These are phyloP conservation scores for Cordyceps fumosorosea DNA, from an alignment of 2,329 filamentous ascomycete species.

Conservation along the genomic window DNA sequence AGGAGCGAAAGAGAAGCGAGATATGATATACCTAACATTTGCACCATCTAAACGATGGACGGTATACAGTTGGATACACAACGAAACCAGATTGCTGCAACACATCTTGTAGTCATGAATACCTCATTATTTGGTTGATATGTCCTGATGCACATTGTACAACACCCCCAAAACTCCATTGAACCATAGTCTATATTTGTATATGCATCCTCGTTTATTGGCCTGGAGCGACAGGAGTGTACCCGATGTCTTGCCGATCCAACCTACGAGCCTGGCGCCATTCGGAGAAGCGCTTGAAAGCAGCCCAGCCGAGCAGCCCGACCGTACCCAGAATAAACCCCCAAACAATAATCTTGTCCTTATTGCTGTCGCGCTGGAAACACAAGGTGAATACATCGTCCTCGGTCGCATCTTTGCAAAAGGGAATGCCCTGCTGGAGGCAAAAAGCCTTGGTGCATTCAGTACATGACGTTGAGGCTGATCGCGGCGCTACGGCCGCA, in stretches of 20 bases:
- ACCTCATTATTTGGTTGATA: background rate
- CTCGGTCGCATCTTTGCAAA: slow-evolving; percentile 56
- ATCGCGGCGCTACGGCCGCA: slow-evolving; percentile 25
- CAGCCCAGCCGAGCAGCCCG: slow-evolving; percentile 55
- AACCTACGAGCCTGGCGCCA: slow-evolving; percentile 28
- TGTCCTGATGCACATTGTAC: background rate
- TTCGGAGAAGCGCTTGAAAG: slow-evolving; percentile 42
- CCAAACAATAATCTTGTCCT: slow-evolving; percentile 62
- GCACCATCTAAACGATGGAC: background rate
- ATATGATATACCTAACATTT: background rate
- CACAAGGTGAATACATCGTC: slow-evolving; percentile 56
- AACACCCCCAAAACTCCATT: background rate
- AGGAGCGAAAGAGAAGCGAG: background rate
- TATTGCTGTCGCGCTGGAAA: slow-evolving; percentile 61
- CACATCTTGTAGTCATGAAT: background rate
- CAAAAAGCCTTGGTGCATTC: slow-evolving; percentile 62
- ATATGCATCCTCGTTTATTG: slow-evolving; percentile 16
- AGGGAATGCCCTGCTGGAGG: slow-evolving; percentile 51
- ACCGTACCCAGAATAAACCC: slow-evolving; percentile 53
- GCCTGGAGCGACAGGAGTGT: slow-evolving; percentile 22
- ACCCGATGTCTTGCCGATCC: slow-evolving; percentile 23
- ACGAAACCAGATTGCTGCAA: background rate
- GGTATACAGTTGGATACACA: background rate
- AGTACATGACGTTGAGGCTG: slow-evolving; percentile 44
- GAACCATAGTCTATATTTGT: background rate